These are phyloP conservation scores for Furcasterigmium sp. DNA, from an alignment of 2,329 filamentous ascomycete species.

Conservation along the genomic window DNA sequence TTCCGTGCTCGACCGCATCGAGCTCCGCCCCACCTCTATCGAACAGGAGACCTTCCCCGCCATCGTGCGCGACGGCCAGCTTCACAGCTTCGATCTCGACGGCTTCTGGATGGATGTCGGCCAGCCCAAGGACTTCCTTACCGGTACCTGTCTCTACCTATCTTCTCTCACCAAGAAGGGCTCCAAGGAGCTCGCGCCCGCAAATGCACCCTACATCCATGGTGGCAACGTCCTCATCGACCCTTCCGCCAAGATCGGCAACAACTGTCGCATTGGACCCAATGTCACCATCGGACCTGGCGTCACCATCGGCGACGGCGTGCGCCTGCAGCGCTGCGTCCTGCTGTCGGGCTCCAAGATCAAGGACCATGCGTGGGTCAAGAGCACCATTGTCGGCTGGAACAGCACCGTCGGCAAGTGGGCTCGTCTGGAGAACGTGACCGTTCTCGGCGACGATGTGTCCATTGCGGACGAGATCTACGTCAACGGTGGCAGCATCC, in stretches of 20 bases:
- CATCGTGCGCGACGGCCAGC: constrained; percentile 80
- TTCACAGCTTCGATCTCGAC: constrained; percentile 94
- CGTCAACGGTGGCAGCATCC: constrained; percentile 91
- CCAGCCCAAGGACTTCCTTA: constrained; percentile 97
- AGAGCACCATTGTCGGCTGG: constrained; percentile 98
- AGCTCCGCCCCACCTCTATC: constrained; percentile 93
- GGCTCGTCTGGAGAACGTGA: constrained; percentile 95
- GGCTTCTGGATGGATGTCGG: constrained; percentile 99
- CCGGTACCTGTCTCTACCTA: constrained; percentile 93
- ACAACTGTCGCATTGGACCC: constrained; percentile 96
- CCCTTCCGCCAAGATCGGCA: constrained; percentile 89
- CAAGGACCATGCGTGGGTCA: constrained; percentile 98
- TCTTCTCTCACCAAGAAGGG: constrained; percentile 86
- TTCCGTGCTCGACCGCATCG: constrained; percentile 82
- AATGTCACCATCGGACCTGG: constrained; percentile 95
- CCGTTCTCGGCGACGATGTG: constrained; percentile 95
- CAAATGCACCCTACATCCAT: constrained; percentile 74
- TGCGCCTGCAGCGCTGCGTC: constrained; percentile 88
- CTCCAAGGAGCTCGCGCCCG: constrained; percentile 74
- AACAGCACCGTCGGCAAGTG: constrained; percentile 94
- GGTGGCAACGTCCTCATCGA: constrained; percentile 96
- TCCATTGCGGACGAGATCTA: constrained; percentile 95
- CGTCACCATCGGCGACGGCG: constrained; percentile 88
- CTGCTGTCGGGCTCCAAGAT: constrained; percentile 85
- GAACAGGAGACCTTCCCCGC: constrained; percentile 98